phyloP scores from a whole-genome alignment of 2,329 filamentous ascomycete species.

The Cryphonectria parasitica region DNA sequence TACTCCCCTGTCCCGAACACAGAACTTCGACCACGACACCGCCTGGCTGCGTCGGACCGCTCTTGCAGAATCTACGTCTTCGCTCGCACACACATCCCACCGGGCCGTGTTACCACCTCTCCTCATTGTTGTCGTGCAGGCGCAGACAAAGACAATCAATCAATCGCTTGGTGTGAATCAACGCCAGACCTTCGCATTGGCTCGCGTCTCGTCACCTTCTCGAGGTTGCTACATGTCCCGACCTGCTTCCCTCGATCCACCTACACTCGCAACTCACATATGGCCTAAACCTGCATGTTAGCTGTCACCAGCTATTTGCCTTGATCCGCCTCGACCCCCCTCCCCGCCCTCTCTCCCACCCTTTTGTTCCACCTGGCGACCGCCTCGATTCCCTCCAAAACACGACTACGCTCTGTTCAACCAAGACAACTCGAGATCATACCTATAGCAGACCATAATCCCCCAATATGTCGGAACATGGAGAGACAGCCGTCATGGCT shows the following conservation, averaged over 20 bases:
- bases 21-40: slow-evolving; percentile 14
- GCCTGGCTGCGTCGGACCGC: slow-evolving; percentile 1
- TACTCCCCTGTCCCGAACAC: slow-evolving; percentile 5
- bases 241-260: slow-evolving; percentile 8
- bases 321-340: slow-evolving; percentile 2
- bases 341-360: not conserved
- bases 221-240: slow-evolving; percentile 11
- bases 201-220: not conserved
- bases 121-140: not conserved
- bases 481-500: slow-evolving; percentile 33
- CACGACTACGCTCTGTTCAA: not conserved
- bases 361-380: slow-evolving; percentile 3
- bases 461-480: slow-evolving; percentile 38
- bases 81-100: not conserved
- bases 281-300: slow-evolving; percentile 26
- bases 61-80: not conserved
- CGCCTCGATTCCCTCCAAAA: not conserved
- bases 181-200: not conserved
- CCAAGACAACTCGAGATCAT: not conserved
- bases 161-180: not conserved
- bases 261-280: slow-evolving; percentile 17
- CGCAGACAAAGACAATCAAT: not conserved
- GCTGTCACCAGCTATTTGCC: slow-evolving; percentile 26
- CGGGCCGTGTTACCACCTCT: not conserved
- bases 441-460: slow-evolving; percentile 1